Conservation (phyloP, 2,329 filamentous ascomycete species). For the Fusarium sp. region DNA sequence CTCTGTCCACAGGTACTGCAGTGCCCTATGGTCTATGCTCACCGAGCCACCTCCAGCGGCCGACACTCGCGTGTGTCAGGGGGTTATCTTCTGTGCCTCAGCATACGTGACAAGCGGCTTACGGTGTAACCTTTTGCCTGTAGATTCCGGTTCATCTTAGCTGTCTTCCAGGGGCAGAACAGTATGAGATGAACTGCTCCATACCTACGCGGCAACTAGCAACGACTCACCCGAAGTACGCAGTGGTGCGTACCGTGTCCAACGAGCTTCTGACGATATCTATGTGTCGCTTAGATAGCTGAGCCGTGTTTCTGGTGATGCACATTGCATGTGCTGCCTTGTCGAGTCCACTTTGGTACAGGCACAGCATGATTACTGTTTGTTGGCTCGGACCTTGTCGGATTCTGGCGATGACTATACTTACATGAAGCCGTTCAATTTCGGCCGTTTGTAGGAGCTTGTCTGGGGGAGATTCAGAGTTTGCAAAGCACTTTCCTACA, state of each 20-base stretch:
- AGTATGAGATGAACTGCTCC: constrained; percentile 13
- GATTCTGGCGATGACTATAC: too few species aligned
- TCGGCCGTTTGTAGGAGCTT: not conserved
- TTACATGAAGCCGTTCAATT: constrained; percentile 10
- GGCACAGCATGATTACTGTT: not conserved
- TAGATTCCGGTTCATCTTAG: constrained; percentile 40
- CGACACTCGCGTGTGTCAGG: constrained; percentile 40
- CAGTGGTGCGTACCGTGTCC: constrained; percentile 5
- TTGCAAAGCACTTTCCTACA: not conserved
- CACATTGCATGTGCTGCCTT: constrained; percentile 6
- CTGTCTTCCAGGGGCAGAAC: not conserved
- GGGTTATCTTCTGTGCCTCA: constrained; percentile 4
- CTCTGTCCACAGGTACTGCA: not conserved
- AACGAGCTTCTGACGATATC: constrained; percentile 5
- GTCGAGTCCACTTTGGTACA: constrained; percentile 27
- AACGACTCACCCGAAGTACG: not conserved
- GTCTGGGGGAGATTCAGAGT: too few species aligned
- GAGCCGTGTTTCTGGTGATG: constrained; percentile 20
- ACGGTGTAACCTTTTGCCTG: constrained; percentile 31
- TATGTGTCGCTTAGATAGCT: constrained; percentile 6
- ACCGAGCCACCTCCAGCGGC: constrained; percentile 33
- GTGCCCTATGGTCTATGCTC: constrained; percentile 15
- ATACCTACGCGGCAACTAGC: not conserved
- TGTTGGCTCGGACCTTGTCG: constrained; percentile 4
- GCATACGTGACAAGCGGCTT: constrained; percentile 22